Conservation (phyloP, 2,329 filamentous ascomycete genomes). For the Alternaria angustiovoidea region DNA sequence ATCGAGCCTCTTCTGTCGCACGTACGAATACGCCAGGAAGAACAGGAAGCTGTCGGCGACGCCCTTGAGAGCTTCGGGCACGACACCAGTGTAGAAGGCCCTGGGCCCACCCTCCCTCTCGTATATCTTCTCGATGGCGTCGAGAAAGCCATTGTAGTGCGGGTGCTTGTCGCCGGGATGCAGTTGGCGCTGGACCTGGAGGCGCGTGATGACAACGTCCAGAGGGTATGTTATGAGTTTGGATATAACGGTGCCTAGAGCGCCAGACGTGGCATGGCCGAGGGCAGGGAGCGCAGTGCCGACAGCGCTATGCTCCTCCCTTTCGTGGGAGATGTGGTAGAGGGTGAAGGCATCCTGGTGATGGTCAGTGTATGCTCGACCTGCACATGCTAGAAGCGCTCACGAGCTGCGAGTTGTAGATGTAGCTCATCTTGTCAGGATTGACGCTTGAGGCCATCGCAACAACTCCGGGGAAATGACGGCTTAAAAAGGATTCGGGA, state of each 20-base stretch:
- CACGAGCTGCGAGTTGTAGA: conserved; percentile 58
- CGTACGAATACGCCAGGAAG: conserved; percentile 78
- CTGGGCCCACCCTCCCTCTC: conserved; percentile 71
- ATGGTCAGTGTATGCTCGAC: conserved; percentile 1
- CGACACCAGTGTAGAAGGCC: conserved; percentile 68
- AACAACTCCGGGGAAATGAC: not conserved
- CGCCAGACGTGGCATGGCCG: conserved; percentile 82
- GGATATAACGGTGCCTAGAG: conserved; percentile 78
- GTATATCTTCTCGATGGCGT: conserved; percentile 76
- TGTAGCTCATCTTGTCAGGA: conserved; percentile 38
- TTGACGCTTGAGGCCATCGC: conserved; percentile 16
- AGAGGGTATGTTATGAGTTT: conserved; percentile 83
- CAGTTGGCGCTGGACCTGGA: conserved; percentile 77
- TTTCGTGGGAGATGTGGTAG: conserved; percentile 53
- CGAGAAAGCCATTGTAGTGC: conserved; percentile 71
- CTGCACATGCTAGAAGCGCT: conserved; percentile 10
- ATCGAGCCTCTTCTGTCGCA: conserved; percentile 56
- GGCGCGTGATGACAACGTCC: conserved; percentile 79
- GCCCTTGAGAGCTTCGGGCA: conserved; percentile 56
- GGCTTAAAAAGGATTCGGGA: conserved; percentile 1
- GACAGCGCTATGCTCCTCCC: conserved; percentile 32
- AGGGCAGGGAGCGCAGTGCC: conserved; percentile 72
- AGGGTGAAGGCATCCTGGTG: conserved; percentile 53
- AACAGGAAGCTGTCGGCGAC: conserved; percentile 81
- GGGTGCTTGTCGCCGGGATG: conserved; percentile 50